Evolutionary conservation across 2,329 filamentous ascomycete species (phyloP).

Genomic region (Claviceps sp.): DNA sequence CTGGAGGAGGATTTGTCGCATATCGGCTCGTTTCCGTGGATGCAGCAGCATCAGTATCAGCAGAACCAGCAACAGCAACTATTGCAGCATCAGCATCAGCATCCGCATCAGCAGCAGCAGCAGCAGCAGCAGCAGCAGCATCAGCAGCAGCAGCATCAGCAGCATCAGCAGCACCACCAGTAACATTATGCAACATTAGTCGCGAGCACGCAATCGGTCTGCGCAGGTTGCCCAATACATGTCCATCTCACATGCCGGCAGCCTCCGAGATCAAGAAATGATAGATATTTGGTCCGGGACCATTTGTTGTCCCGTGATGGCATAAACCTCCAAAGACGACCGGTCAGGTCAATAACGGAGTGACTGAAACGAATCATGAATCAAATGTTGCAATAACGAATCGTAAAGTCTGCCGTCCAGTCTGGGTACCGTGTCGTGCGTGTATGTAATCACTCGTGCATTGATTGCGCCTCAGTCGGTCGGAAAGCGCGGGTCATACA

Average conservation of each 20-base stretch:
- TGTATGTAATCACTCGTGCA: not conserved
- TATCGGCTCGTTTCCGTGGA: conserved; percentile 26
- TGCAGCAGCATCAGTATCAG: conserved; percentile 10
- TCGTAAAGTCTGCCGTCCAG: not conserved
- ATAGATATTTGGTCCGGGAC: not conserved
- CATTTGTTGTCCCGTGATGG: not conserved
- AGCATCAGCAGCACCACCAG: conserved; percentile 7
- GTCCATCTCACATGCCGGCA: not conserved
- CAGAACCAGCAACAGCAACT: conserved; percentile 12
- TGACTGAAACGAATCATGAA: not conserved
- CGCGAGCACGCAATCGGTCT: not conserved
- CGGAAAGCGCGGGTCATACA: conserved; percentile 48
- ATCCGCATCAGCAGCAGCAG: too few species aligned
- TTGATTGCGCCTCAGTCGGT: conserved; percentile 38
- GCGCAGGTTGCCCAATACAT: not conserved
- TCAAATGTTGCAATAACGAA: not conserved
- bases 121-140: too few species aligned
- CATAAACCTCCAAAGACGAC: not conserved
- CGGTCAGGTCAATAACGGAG: not conserved
- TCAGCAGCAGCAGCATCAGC: not conserved
- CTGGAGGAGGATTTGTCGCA: conserved; percentile 46
- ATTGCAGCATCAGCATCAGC: not conserved
- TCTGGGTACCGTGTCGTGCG: not conserved
- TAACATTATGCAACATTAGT: not conserved
- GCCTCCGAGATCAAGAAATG: not conserved